Evolutionary conservation across 805 yeast genomes (phyloP).

Genomic region (Ogataea pignaliae): DNA sequence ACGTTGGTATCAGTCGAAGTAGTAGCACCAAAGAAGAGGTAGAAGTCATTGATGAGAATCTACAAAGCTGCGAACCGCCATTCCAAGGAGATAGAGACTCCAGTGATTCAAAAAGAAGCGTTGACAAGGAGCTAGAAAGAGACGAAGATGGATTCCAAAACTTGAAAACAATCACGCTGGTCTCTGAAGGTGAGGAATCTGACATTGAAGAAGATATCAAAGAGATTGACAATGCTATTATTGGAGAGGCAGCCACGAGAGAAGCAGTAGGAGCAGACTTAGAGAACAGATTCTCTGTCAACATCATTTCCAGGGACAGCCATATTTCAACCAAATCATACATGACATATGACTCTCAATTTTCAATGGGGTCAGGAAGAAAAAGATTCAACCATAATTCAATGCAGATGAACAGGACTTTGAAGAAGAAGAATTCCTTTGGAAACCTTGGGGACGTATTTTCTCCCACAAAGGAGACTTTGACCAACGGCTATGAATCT

Average conservation of each 20-base stretch:
- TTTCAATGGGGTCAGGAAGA: conserved; percentile 28
- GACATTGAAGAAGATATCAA: background rate
- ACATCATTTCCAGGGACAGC: conserved; percentile 33
- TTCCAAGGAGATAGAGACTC: background rate
- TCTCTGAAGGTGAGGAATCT: background rate
- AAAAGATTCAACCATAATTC: background rate
- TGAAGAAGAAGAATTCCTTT: conserved; percentile 47
- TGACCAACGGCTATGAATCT: too few relatives aligned
- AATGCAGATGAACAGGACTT: conserved; percentile 13
- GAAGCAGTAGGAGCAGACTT: conserved; percentile 1
- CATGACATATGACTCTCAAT: conserved; percentile 55
- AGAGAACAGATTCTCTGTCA: conserved; percentile 20
- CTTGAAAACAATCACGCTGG: conserved; percentile 4
- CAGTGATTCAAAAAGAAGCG: background rate
- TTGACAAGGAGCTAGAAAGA: background rate
- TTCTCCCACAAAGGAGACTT: background rate
- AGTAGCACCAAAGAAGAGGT: too few relatives aligned
- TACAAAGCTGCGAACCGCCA: background rate
- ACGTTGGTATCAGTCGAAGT: background rate
- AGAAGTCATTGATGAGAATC: background rate
- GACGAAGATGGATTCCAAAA: conserved; percentile 3
- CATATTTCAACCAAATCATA: conserved; percentile 43
- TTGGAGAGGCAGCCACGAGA: background rate
- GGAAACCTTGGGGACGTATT: conserved; percentile 39
- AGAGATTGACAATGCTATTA: background rate